Conservation (phyloP, 148 eudicot species). For the Vaccinium myrtillus region DNA sequence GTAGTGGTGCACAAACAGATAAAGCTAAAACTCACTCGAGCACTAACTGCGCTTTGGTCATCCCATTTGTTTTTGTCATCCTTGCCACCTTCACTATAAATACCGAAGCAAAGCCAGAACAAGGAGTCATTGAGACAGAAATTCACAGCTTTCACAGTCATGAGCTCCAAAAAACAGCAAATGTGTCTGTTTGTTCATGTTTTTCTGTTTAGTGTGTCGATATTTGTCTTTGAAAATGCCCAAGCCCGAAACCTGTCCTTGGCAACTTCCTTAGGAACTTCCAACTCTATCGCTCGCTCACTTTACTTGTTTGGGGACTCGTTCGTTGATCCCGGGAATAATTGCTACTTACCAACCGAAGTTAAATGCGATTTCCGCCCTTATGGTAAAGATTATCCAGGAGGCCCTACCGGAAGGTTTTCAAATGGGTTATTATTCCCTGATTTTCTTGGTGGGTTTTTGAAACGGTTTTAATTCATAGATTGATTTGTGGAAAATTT, state of each 20-base stretch:
- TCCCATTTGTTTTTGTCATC: neutral
- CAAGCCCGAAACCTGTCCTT: neutral
- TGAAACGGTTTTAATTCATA: neutral
- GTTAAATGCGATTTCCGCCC: neutral
- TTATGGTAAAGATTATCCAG: neutral
- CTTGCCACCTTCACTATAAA: slow-evolving; percentile 1
- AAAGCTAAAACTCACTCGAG: too few relatives aligned
- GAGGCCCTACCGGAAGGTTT: neutral
- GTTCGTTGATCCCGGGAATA: slow-evolving; percentile 10
- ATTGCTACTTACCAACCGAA: neutral
- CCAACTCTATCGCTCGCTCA: neutral
- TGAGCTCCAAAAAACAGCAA: neutral
- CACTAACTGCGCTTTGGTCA: neutral
- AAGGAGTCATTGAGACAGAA: neutral
- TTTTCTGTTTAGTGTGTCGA: neutral
- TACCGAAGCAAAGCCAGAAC: neutral
- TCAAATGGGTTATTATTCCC: slow-evolving; percentile 13
- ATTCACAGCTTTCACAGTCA: too few relatives aligned
- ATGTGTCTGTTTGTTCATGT: neutral
- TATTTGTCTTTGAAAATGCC: neutral
- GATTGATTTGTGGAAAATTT: neutral
- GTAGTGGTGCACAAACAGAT: neutral
- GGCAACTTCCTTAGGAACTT: neutral
- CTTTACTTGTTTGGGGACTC: slow-evolving; percentile 15
- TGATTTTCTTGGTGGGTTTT: slow-evolving; percentile 16